phyloP scores from a whole-genome alignment of 768 basidiomycete species.

The Boletus subcaerulescens region DNA sequence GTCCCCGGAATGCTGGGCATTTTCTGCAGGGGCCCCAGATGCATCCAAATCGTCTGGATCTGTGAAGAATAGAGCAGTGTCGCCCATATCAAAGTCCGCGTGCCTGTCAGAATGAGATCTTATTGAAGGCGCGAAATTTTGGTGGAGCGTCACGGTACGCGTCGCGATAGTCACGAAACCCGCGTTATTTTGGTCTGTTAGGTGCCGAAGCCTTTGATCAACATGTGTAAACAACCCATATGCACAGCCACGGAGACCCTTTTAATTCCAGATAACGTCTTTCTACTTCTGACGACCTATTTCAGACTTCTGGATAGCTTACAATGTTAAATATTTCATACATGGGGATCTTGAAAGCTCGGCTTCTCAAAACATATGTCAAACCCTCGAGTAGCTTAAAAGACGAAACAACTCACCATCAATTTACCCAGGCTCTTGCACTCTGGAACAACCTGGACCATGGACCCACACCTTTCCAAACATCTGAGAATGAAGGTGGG shows the following conservation, averaged over 20 bases:
- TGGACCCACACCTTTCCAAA: slow-evolving; percentile 79
- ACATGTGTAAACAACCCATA: slow-evolving; percentile 6
- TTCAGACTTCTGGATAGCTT: not conserved
- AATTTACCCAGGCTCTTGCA: slow-evolving; percentile 63
- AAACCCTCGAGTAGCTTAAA: slow-evolving; percentile 26
- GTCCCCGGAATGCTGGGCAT: slow-evolving; percentile 6
- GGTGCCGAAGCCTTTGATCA: not conserved
- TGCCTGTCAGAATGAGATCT: not conserved
- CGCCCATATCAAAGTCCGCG: slow-evolving; percentile 10
- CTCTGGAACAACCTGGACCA: slow-evolving; percentile 97
- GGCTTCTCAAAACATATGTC: not conserved
- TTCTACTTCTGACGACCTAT: not conserved
- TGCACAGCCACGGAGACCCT: too few relatives aligned
- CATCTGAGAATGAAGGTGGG: slow-evolving; percentile 50
- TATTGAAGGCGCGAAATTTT: not conserved
- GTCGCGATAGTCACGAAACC: not conserved
- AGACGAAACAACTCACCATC: slow-evolving; percentile 16
- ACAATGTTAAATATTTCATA: slow-evolving; percentile 1
- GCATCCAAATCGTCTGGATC: slow-evolving; percentile 52
- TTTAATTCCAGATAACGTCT: too few relatives aligned
- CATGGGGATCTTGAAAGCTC: not conserved
- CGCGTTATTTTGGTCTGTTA: slow-evolving; percentile 30
- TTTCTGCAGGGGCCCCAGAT: not conserved
- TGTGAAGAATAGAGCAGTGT: slow-evolving; percentile 51
- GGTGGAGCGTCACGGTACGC: not conserved